Evolutionary conservation across 2,329 filamentous ascomycete species (phyloP).

Genomic region (Corniculantispora saksenae): DNA sequence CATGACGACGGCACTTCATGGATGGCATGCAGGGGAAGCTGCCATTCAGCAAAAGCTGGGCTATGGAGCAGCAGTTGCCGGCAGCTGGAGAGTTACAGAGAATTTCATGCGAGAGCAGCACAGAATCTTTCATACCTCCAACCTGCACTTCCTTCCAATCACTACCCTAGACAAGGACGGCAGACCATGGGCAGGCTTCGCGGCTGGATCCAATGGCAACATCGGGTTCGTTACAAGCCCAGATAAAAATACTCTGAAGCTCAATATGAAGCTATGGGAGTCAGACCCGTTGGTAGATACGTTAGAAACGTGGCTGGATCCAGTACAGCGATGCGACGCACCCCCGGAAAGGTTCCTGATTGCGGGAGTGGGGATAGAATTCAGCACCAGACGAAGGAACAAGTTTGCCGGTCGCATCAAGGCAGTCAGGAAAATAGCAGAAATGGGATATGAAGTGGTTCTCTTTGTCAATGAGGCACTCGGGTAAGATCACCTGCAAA

Average conservation of each 20-base stretch:
- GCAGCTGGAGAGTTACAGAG: not conserved
- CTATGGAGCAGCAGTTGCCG: not conserved
- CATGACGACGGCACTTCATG: not conserved
- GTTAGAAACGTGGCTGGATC: not conserved
- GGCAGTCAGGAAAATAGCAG: not conserved
- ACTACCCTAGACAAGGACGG: not conserved
- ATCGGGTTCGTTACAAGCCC: not conserved
- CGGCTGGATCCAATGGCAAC: not conserved
- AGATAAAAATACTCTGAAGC: not conserved
- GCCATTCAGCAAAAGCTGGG: not conserved
- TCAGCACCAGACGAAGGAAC: not conserved
- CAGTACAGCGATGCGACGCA: not conserved
- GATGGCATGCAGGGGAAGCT: not conserved
- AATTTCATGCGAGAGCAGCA: constrained; percentile 9
- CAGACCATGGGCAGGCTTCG: not conserved
- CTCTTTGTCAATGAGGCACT: not conserved
- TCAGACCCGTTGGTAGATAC: not conserved
- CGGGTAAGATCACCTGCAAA: not conserved
- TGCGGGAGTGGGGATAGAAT: constrained; percentile 6
- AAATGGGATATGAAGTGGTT: not conserved
- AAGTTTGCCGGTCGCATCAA: not conserved
- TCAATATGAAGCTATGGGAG: not conserved
- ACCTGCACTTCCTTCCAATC: not conserved
- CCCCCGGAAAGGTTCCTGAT: not conserved
- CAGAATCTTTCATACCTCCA: constrained; percentile 5